Conservation (phyloP, 345 rosid species). For the Camelina laxa region DNA sequence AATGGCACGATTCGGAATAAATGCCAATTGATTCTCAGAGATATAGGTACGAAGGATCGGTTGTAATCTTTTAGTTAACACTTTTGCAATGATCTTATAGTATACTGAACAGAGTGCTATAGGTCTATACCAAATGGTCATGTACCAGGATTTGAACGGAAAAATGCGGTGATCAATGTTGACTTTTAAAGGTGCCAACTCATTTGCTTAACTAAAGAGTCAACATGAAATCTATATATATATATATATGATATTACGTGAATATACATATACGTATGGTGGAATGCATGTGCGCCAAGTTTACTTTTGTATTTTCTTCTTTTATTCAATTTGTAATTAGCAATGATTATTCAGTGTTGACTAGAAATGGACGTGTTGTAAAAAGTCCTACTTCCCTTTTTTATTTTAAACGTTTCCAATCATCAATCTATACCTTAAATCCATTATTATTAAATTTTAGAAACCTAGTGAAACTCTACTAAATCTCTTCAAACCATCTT, state of each 20-base stretch:
- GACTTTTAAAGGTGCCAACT: background rate
- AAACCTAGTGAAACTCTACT: constrained; percentile 5
- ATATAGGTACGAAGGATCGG: too few relatives aligned
- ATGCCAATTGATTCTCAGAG: too few relatives aligned
- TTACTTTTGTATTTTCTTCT: constrained; percentile 26
- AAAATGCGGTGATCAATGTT: background rate
- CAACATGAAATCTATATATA: background rate
- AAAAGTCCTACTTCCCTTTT: constrained; percentile 19
- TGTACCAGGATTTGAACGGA: too few relatives aligned
- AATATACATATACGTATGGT: background rate
- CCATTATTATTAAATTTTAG: background rate
- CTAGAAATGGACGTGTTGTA: constrained; percentile 27
- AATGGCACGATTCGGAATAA: too few relatives aligned
- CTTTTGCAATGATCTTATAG: too few relatives aligned
- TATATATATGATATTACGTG: background rate
- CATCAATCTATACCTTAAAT: constrained; percentile 30
- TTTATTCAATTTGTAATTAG: constrained; percentile 20
- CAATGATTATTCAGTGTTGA: constrained; percentile 16
- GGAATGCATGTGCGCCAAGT: constrained; percentile 28
- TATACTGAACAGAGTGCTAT: too few relatives aligned
- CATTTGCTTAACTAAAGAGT: background rate
- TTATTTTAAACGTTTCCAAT: constrained; percentile 22
- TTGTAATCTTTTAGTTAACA: too few relatives aligned
- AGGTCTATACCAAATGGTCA: too few relatives aligned
- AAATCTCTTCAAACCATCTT: background rate